Conservation (phyloP, 2,329 filamentous ascomycete genomes). For the Cryphonectria japonica region DNA sequence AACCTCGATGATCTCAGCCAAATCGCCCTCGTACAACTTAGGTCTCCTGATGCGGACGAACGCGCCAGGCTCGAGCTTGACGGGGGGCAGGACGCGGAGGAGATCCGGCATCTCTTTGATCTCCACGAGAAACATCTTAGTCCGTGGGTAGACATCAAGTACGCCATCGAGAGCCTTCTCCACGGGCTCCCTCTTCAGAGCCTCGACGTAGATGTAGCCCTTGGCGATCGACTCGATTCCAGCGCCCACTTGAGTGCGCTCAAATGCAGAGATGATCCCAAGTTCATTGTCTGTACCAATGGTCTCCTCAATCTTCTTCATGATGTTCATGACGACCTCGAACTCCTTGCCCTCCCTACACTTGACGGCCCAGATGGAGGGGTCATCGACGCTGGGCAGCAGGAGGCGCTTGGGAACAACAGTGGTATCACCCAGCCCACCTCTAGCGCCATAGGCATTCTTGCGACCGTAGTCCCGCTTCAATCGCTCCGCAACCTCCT, state of each 20-base stretch:
- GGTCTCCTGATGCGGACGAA: constrained; percentile 88
- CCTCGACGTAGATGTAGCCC: constrained; percentile 95
- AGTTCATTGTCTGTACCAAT: constrained; percentile 77
- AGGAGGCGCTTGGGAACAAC: constrained; percentile 84
- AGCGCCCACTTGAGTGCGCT: constrained; percentile 80
- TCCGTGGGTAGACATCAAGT: constrained; percentile 86
- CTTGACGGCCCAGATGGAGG: constrained; percentile 91
- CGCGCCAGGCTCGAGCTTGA: constrained; percentile 80
- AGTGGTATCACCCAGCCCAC: constrained; percentile 69
- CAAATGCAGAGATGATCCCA: constrained; percentile 87
- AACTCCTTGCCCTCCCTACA: constrained; percentile 96
- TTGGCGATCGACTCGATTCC: constrained; percentile 79
- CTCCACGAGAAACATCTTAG: constrained; percentile 84
- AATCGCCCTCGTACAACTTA: constrained; percentile 81
- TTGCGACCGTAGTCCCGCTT: constrained; percentile 86
- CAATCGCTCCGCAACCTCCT: constrained; percentile 86
- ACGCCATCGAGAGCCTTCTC: constrained; percentile 80
- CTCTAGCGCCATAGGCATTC: constrained; percentile 47
- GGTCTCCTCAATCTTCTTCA: constrained; percentile 85
- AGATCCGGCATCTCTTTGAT: constrained; percentile 98
- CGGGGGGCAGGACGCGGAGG: constrained; percentile 85
- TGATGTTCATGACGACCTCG: constrained; percentile 85
- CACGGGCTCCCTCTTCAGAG: constrained; percentile 84
- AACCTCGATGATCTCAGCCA: constrained; percentile 90
- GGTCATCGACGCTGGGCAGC: constrained; percentile 91